phyloP scores from a whole-genome alignment of 768 basidiomycete species.

The Xerocomus brunneocitrinus region DNA sequence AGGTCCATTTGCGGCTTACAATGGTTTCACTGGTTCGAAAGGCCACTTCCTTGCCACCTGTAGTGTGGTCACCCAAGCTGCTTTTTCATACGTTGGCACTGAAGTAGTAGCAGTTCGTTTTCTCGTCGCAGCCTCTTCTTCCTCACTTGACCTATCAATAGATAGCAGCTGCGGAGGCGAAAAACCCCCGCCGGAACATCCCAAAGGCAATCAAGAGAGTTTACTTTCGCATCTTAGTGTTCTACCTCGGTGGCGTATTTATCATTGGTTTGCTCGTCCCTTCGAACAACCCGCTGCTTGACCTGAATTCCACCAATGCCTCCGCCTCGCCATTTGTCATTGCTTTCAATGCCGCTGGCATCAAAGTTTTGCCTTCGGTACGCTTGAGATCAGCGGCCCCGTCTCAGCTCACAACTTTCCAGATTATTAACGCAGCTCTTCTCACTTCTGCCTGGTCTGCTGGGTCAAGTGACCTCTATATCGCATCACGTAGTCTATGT shows the following conservation, averaged over 20 bases:
- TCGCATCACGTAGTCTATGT: slow-evolving; percentile 37
- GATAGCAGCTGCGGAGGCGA: slow-evolving; percentile 46
- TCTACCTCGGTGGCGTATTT: slow-evolving; percentile 38
- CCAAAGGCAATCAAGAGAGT: slow-evolving; percentile 40
- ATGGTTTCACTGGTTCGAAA: slow-evolving; percentile 36
- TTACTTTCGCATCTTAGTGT: slow-evolving; percentile 39
- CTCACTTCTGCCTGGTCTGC: slow-evolving; percentile 44
- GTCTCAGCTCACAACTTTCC: neutral
- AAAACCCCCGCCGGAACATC: slow-evolving; percentile 43
- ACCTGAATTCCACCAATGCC: slow-evolving; percentile 36
- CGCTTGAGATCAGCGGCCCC: slow-evolving; percentile 2
- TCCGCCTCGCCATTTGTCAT: slow-evolving; percentile 55
- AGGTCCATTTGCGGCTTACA: slow-evolving; percentile 49
- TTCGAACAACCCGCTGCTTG: slow-evolving; percentile 40
- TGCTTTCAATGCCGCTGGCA: slow-evolving; percentile 51
- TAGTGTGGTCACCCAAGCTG: slow-evolving; percentile 54
- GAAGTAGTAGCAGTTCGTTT: slow-evolving; percentile 43
- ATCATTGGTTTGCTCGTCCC: slow-evolving; percentile 48
- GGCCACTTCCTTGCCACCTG: slow-evolving; percentile 51
- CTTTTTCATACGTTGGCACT: slow-evolving; percentile 57
- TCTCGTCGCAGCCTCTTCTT: neutral
- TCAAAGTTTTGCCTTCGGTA: slow-evolving; percentile 50
- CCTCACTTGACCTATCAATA: slow-evolving; percentile 7
- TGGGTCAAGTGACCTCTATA: slow-evolving; percentile 37
- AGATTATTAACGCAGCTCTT: slow-evolving; percentile 38